Evolutionary conservation across 2,329 filamentous ascomycete species (phyloP), one percentile per base, ranked within the genome.

Genomic region (Aureobasidium mangrovei): DNA sequence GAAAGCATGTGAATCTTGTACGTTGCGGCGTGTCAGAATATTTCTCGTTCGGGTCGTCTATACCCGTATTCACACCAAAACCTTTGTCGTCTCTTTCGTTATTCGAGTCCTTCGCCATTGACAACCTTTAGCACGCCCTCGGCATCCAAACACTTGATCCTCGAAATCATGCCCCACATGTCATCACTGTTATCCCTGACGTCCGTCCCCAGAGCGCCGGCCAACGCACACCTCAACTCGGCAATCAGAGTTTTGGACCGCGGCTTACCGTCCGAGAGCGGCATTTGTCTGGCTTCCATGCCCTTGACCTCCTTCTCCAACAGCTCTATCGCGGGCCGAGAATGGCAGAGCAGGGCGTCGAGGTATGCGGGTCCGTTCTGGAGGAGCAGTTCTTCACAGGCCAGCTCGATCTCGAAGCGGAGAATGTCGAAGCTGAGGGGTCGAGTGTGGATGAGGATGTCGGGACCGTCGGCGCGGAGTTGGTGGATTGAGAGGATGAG

Each of bases 381-480:
- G 9, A 69, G 58, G 12, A 67, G 49, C 54, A 66, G 60, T 57
- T 69, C 67, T 53, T 69, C 63, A 18, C 60, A 61, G 4, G 63
- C 64, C 27, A 68, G 52, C 53, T 69, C 66, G 28, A 67, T 60
- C 47, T 68, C 66, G 18, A 58, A 60, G n/a, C 65, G 53, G 26
- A 56, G 55, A 36, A 48, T 39, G 43, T 48, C 28, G 32, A 38
- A 42, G 36, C 46, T 27, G 7, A 46, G 47, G 28, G 54, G 52
- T 36, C 53, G 18, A 36, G 49, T 40, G 33, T 54, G 57, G 28
- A 62, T 59, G 24, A 65, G 61, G 2, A 64, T 61, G n/a, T 57
- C 55, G 7, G 66, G 64, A 7, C 66, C 66, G 24, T 64, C 60
- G 38, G 63, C 61, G 3, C 67, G 58, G 18, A 69, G 52, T 26